Evolutionary conservation across 1,284 basidiomycete species (phyloP).

Genomic region (Trametes polyzona): DNA sequence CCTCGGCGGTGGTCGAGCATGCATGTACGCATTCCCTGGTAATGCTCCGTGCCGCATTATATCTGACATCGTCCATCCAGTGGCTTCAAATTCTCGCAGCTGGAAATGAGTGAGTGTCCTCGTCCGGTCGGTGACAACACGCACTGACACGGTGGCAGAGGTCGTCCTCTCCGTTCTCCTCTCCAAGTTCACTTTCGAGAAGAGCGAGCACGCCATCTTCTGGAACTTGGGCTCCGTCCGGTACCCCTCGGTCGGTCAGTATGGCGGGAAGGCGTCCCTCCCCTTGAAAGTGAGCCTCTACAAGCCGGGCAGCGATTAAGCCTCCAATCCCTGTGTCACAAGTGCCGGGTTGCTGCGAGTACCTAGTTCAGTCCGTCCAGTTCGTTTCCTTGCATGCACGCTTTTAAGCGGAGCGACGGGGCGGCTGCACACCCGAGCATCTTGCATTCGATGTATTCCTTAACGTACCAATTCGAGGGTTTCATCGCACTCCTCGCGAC

Average conservation of each 20-base stretch:
- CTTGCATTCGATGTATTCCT: no score
- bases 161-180: conserved; percentile 19
- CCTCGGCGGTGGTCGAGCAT: conserved; percentile 34
- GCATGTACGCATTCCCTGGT: conserved; percentile 31
- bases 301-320: no score
- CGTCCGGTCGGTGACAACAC: not conserved
- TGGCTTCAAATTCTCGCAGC: conserved; percentile 37
- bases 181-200: conserved; percentile 19
- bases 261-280: conserved; percentile 16
- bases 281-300: conserved; percentile 19
- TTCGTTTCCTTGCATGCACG: no score
- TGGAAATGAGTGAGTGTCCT: conserved; percentile 34
- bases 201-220: conserved; percentile 19
- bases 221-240: conserved; percentile 26
- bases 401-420: no score
- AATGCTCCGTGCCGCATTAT: not conserved
- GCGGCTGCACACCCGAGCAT: no score
- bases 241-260: conserved; percentile 22
- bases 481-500: no score
- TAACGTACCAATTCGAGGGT: no score
- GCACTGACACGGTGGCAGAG: conserved; percentile 9
- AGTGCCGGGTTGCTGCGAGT: no score
- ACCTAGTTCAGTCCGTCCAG: no score
- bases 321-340: no score
- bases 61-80: conserved; percentile 12